A percentile compares a stretch with the other conserved stretches of the same genome.
Conservation (phyloP, 495 filamentous ascomycete genomes). For the Astrothelium macrocarpum region DNA sequence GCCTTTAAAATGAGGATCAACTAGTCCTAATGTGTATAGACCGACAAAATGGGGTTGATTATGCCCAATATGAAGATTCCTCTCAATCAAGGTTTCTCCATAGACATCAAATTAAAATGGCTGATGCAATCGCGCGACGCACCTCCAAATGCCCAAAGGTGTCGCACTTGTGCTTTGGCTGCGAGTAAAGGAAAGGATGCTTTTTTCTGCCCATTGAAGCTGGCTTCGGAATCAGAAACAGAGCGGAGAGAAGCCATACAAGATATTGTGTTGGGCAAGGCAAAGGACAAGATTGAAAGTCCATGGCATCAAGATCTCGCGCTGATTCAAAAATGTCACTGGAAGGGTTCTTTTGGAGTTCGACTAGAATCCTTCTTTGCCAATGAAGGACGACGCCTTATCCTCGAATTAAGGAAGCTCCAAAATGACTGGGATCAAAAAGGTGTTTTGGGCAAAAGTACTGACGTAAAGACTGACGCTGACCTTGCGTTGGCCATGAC, state of each 20-base stretch:
- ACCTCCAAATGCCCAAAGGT: constrained; percentile 52
- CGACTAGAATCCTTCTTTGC: constrained; percentile 18
- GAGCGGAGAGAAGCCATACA: neutral
- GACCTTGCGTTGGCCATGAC: constrained; percentile 57
- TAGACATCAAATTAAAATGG: constrained; percentile 97
- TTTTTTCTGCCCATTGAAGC: constrained; percentile 13
- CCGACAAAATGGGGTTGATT: constrained; percentile 54
- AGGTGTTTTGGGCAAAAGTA: neutral
- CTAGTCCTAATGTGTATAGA: neutral
- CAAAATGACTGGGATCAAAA: neutral
- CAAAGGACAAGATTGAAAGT: neutral
- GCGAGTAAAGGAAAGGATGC: constrained; percentile 32
- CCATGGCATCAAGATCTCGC: constrained; percentile 4
- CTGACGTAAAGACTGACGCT: neutral
- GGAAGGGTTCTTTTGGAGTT: constrained; percentile 1
- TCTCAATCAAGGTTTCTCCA: constrained; percentile 21
- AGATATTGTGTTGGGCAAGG: constrained; percentile 2
- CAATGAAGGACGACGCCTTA: neutral
- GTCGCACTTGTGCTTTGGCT: constrained; percentile 75
- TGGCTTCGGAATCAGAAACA: constrained; percentile 12
- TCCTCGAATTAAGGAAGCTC: neutral
- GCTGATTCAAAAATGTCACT: constrained; percentile 1
- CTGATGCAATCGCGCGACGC: constrained; percentile 73
- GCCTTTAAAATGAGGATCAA: neutral
- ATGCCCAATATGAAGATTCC: constrained; percentile 69